phyloP scores from a whole-genome alignment of 2,329 filamentous ascomycete species.

The Tetracladium maxilliforme region DNA sequence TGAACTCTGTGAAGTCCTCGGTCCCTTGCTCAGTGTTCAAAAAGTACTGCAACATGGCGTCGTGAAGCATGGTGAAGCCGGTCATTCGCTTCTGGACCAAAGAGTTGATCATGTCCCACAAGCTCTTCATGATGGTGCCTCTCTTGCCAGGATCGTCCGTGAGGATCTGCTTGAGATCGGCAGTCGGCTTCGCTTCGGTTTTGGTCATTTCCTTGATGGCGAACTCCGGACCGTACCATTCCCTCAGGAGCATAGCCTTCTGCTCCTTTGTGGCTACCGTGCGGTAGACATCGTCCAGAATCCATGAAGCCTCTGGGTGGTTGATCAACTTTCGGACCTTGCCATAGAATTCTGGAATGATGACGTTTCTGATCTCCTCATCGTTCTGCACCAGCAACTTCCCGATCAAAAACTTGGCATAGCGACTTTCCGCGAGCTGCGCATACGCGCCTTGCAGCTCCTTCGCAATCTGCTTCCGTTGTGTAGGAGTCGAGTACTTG shows the following conservation, averaged over 20 bases:
- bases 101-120: conserved; percentile 78
- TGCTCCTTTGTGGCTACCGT: conserved; percentile 75
- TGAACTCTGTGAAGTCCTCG: conserved; percentile 72
- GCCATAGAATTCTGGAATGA: conserved; percentile 91
- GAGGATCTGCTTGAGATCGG: conserved; percentile 61
- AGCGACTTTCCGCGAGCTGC: conserved; percentile 81
- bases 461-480: conserved; percentile 71
- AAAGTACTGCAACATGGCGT: conserved; percentile 97
- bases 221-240: conserved; percentile 96
- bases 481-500: conserved; percentile 80
- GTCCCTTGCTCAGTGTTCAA: conserved; percentile 62
- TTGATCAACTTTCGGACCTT: conserved; percentile 87
- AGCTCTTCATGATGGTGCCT: conserved; percentile 69
- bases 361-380: conserved; percentile 69
- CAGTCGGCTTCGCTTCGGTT: conserved; percentile 27
- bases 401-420: conserved; percentile 93
- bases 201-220: conserved; percentile 55
- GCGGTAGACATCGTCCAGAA: conserved; percentile 91
- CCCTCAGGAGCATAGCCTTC: conserved; percentile 69
- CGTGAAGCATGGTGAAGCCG: conserved; percentile 94
- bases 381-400: conserved; percentile 93
- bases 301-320: conserved; percentile 93
- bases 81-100: conserved; percentile 94
- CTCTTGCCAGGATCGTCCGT: conserved; percentile 72
- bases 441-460: conserved; percentile 79